phyloP scores from a whole-genome alignment of 1,284 basidiomycete species.

The Thecaphora thlaspeos region DNA sequence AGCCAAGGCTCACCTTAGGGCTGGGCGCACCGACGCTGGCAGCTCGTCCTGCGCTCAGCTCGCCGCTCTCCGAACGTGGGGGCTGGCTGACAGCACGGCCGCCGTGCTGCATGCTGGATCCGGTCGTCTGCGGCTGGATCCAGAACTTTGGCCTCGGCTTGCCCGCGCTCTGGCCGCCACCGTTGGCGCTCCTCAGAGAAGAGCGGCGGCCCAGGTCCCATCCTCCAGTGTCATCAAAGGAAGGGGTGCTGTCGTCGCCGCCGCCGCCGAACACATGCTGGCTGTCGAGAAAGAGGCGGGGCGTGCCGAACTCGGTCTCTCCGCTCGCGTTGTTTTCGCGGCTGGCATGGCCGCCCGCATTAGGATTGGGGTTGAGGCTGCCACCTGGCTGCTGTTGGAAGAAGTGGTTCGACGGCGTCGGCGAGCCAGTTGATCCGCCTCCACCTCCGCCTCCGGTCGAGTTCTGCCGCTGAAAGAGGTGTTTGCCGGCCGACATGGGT shows the following conservation, averaged over 20 bases:
- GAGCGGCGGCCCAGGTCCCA: slow-evolving; percentile 3
- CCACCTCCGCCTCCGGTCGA: neutral
- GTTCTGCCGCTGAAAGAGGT: neutral
- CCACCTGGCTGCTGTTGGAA: neutral
- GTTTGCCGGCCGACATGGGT: neutral
- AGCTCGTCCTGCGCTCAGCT: no score
- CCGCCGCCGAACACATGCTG: slow-evolving; percentile 20
- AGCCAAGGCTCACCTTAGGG: no score
- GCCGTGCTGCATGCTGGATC: slow-evolving; percentile 5
- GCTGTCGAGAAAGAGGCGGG: slow-evolving; percentile 24
- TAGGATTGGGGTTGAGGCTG: neutral
- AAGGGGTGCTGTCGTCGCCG: neutral
- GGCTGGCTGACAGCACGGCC: slow-evolving; percentile 2
- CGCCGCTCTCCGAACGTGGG: no score
- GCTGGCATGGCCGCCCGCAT: neutral
- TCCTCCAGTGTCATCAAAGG: slow-evolving; percentile 1
- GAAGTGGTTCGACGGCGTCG: neutral
- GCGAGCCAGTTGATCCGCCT: neutral
- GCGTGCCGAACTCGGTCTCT: slow-evolving; percentile 29
- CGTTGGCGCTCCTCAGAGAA: neutral
- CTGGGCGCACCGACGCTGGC: no score
- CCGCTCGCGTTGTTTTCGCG: slow-evolving; percentile 7
- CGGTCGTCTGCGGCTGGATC: slow-evolving; percentile 15
- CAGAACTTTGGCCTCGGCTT: slow-evolving; percentile 25
- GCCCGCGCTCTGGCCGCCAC: slow-evolving; percentile 1